Conservation (phyloP, 2,329 filamentous ascomycete genomes). For the Colletotrichum lindemuthianum region DNA sequence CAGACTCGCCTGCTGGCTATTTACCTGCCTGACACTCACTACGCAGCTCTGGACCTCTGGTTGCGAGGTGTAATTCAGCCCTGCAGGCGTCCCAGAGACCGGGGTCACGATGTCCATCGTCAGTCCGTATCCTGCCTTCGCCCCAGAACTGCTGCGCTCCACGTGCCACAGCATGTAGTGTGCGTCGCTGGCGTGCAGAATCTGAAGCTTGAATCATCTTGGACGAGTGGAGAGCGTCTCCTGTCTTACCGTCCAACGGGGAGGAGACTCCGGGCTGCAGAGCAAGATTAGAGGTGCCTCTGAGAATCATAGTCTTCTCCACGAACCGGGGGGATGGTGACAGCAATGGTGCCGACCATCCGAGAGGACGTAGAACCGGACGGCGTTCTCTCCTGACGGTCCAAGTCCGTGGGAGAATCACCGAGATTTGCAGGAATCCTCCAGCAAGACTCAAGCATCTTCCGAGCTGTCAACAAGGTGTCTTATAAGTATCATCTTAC, state of each 20-base stretch:
- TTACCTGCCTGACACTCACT: too few relatives aligned
- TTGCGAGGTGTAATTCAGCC: slow-evolving; percentile 1
- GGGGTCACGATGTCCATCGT: background rate
- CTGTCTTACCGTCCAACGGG: slow-evolving; percentile 3
- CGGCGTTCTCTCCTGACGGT: background rate
- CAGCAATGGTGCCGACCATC: slow-evolving; percentile 11
- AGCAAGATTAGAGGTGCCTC: slow-evolving; percentile 13
- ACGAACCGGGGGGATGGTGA: slow-evolving; percentile 7
- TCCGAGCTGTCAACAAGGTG: background rate
- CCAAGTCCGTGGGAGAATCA: too few relatives aligned
- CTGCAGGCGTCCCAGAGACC: slow-evolving; percentile 4
- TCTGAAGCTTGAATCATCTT: slow-evolving; percentile 17
- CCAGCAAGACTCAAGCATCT: too few relatives aligned
- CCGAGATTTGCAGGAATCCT: background rate
- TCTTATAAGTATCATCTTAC: slow-evolving; percentile 16
- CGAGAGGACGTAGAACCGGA: background rate
- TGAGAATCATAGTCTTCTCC: slow-evolving; percentile 21
- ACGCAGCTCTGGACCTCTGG: too few relatives aligned
- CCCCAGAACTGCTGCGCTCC: background rate
- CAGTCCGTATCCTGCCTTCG: background rate
- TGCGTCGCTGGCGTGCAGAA: slow-evolving; percentile 15
- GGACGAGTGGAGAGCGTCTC: background rate
- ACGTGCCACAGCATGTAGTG: background rate
- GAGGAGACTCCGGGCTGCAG: slow-evolving; percentile 10
- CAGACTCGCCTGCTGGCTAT: too few relatives aligned